Base-by-base conservation (phyloP, 2,329 filamentous ascomycete species). In the Fusarium pseudograminearum region DNA sequence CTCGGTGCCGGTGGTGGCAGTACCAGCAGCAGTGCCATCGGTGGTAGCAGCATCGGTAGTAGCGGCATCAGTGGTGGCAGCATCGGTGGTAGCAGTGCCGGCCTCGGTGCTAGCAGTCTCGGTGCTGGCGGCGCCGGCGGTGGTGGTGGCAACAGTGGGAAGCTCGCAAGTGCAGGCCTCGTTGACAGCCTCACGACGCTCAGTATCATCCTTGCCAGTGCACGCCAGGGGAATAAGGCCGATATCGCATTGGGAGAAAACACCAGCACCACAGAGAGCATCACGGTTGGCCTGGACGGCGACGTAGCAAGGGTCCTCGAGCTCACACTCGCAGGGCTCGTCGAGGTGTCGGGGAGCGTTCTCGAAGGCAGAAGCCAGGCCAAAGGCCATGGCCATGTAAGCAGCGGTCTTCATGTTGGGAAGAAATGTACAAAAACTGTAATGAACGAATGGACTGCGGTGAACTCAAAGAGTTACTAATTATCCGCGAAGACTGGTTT, bases 331-430 rank as follows among this genome's bases (percentile, higher is more conserved):
- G 31, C 66, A 70, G 2, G 38, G 12, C 40, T 62, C 66, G 0
- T 31, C 28, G 28, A 30, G 14, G 18, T 20, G 11, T 0, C 4
- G n/a, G 22, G 4, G 24, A n/a, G 5, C 12, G 16, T 14, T 42
- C 16, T 15, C 18, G 1, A 20, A 15, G 52, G 61, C 65, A 44
- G 64, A 36, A n/a, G 48, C 67, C 57, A 70, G 67, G 74, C 77
- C 78, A 48, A 80, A 60, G 68, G 75, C 78, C 71, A 68, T 57
- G 57, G 74, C 74, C 36, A 80, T 57, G 59, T 79, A 56, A 52
- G 75, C 48, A 30, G 57, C 54, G 61, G 74, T 71, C 75, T 80
- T 81, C 80, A 81, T 81, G 24, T 26, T 63, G 67, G 64, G 58
- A 30, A 69, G 58, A 33, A 52, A 69, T 61, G 78, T 79, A 55